These are phyloP conservation scores for Hypoxylon cercidicola DNA, from an alignment of 495 filamentous ascomycete genomes.

Conservation along the genomic window DNA sequence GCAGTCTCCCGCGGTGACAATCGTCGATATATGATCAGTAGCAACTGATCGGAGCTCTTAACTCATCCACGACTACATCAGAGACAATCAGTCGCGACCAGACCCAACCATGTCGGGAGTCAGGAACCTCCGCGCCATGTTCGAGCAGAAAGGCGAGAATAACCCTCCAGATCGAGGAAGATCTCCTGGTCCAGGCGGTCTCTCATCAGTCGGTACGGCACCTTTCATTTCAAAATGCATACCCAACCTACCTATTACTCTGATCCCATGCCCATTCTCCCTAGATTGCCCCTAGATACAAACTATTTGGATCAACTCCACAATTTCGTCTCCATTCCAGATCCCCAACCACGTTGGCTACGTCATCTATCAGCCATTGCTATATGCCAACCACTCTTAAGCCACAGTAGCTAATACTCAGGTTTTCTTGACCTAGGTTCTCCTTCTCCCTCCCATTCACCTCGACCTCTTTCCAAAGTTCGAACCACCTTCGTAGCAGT, in stretches of 20 bases:
- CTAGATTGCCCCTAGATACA: background rate
- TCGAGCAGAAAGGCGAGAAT: slow-evolving; percentile 75
- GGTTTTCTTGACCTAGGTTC: slow-evolving; percentile 35
- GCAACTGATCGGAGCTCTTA: slow-evolving; percentile 30
- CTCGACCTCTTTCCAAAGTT: slow-evolving; percentile 78
- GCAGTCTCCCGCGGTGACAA: slow-evolving; percentile 43
- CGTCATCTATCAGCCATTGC: slow-evolving; percentile 20
- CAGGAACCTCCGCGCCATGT: slow-evolving; percentile 84
- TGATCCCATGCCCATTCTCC: background rate
- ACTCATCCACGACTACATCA: background rate
- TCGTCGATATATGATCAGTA: slow-evolving; percentile 39
- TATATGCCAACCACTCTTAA: slow-evolving; percentile 13
- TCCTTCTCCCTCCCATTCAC: slow-evolving; percentile 51
- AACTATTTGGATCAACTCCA: slow-evolving; percentile 18
- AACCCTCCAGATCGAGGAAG: slow-evolving; percentile 78
- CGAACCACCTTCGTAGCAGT: slow-evolving; percentile 87
- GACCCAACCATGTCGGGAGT: slow-evolving; percentile 57
- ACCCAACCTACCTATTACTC: background rate
- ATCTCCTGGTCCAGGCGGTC: slow-evolving; percentile 64
- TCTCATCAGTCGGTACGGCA: slow-evolving; percentile 42
- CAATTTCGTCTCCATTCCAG: slow-evolving; percentile 20
- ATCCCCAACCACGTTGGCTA: slow-evolving; percentile 18
- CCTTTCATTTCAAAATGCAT: slow-evolving; percentile 23
- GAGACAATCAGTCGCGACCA: slow-evolving; percentile 38
- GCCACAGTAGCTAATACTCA: slow-evolving; percentile 40